phyloP scores from a whole-genome alignment of 306 rosid species.

The Quercus variabilis region DNA sequence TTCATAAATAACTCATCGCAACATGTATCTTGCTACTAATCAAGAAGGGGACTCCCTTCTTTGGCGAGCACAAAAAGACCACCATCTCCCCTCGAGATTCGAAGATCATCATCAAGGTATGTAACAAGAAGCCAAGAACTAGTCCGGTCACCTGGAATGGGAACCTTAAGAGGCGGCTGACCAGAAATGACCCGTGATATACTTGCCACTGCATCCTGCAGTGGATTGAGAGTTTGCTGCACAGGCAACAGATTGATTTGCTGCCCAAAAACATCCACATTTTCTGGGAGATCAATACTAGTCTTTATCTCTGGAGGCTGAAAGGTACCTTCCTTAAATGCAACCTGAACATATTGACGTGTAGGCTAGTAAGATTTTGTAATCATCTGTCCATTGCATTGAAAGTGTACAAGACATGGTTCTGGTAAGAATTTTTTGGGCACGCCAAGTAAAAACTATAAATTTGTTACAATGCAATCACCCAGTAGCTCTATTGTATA shows the following conservation, averaged over 20 bases:
- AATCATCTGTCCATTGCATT: background rate
- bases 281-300: slow-evolving; percentile 67
- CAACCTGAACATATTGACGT: slow-evolving; percentile 52
- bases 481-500: background rate
- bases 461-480: background rate
- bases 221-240: slow-evolving; percentile 65
- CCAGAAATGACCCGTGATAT: slow-evolving; percentile 72
- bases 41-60: slow-evolving; percentile 79
- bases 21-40: slow-evolving; percentile 36
- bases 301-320: slow-evolving; percentile 86
- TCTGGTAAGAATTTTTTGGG: background rate
- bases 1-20: background rate
- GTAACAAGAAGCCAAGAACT: slow-evolving; percentile 87
- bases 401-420: background rate
- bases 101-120: slow-evolving; percentile 74
- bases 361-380: slow-evolving; percentile 12
- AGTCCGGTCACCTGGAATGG: slow-evolving; percentile 85
- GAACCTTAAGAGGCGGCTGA: slow-evolving; percentile 74
- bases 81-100: slow-evolving; percentile 95
- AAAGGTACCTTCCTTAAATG: slow-evolving; percentile 80
- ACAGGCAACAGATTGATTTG: slow-evolving; percentile 55
- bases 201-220: slow-evolving; percentile 56
- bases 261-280: slow-evolving; percentile 71
- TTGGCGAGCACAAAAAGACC: slow-evolving; percentile 86
- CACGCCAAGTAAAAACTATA: background rate